These are phyloP conservation scores for Crithidia fasciculata DNA, from an alignment of 208 protist species.

Conservation along the genomic window DNA sequence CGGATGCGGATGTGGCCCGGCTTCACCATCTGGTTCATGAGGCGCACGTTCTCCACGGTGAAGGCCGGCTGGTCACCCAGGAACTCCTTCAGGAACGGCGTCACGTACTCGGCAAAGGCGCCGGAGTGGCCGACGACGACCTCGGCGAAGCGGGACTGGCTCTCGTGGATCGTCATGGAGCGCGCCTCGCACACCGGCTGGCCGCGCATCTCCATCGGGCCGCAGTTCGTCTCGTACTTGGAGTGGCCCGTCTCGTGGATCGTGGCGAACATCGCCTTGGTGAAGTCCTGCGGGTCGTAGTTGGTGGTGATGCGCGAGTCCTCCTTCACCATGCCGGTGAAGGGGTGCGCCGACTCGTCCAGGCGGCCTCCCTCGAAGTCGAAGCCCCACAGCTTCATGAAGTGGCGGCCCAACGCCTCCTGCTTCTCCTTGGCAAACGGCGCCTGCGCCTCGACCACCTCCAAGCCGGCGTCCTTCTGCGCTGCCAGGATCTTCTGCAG, in stretches of 20 bases:
- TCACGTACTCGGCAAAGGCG: conserved; percentile 64
- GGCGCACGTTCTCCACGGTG: conserved; percentile 55
- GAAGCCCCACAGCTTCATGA: conserved; percentile 78
- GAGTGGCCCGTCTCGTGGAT: conserved; percentile 92
- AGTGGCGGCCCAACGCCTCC: conserved; percentile 47
- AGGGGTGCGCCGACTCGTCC: conserved; percentile 88
- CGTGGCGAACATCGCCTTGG: conserved; percentile 56
- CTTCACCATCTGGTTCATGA: conserved; percentile 50
- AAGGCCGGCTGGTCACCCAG: conserved; percentile 70
- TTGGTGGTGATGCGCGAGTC: conserved; percentile 89
- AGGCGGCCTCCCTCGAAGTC: conserved; percentile 83
- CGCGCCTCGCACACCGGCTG: conserved; percentile 73
- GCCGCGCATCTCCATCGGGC: conserved; percentile 53
- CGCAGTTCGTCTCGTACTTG: conserved; percentile 87
- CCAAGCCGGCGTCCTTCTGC: conserved; percentile 35
- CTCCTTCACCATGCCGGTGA: conserved; percentile 75
- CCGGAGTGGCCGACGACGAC: conserved; percentile 58
- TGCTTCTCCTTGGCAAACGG: conserved; percentile 67
- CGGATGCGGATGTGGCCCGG: conserved; percentile 82
- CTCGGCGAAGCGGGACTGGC: conserved; percentile 89
- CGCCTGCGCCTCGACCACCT: conserved; percentile 31
- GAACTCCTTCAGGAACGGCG: conserved; percentile 48
- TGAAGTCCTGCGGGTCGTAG: conserved; percentile 64
- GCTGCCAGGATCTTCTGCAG: conserved; percentile 62
- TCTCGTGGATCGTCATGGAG: conserved; percentile 83